Evolutionary conservation across 441 rosid species (phyloP), one percentile per base, ranked within the genome.

Genomic region (Macaranga tanarius): DNA sequence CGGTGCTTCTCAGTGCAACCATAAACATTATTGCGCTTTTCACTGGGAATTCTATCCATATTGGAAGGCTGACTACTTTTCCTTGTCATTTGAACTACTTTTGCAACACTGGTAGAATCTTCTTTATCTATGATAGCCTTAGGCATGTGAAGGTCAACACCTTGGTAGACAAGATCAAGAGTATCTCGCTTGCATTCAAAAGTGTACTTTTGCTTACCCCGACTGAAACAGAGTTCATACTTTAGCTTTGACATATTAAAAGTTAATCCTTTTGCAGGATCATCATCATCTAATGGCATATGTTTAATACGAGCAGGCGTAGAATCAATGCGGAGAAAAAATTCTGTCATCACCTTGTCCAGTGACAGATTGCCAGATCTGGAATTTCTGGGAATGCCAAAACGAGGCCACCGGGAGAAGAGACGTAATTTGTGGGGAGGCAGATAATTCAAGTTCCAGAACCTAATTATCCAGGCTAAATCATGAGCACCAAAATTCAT

Each of bases 91-190:
- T 86, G 89, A 81, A 84, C 83, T 45, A 80, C 84, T 89, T 81
- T 87, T 78, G 86, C 82, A 70, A 80, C 76, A 78, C 82, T 83
- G 50, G 84, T 85, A 81, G 81, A 72, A 75, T 88, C 86, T 73
- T 88, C 89, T 87, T 80, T 91, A 77, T 84, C 81, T 63, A 92
- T 40, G 78, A 86, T 81, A 64, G 79, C 93, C 82, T 90, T 92
- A 47, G 93, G 99, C 79, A 85, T 79, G 74, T 93, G 95, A 88
- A 96, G 96, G 80, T 94, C 98, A 74, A 94, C 80, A 69, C 97
- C 98, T 80, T 88, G 97, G 80, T 96, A 94, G 76, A 96, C 97
- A 84, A 91, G 93, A 87, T 94, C 98, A 79, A 96, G 98, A 61
- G 89, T 84, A 71, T 88, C 99, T 77, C 99, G 94, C 79, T 77